Evolutionary conservation across 768 basidiomycete genomes (phyloP).

Genomic region (Termitomyces sp.): DNA sequence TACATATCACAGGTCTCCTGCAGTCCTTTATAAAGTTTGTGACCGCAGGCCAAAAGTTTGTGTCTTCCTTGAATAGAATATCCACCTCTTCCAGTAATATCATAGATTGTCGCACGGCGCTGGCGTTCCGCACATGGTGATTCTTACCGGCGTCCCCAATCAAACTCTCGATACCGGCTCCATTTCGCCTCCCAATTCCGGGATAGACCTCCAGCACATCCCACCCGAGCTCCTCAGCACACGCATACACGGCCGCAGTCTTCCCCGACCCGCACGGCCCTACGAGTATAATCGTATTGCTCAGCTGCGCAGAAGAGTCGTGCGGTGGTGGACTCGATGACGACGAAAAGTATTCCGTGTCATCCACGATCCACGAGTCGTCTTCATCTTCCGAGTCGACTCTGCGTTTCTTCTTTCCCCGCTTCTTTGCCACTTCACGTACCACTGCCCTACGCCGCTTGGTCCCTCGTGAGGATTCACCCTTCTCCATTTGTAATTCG

Average conservation of each 20-base stretch:
- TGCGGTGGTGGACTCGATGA: slow-evolving; percentile 4
- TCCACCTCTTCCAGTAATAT: slow-evolving; percentile 96
- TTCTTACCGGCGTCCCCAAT: slow-evolving; percentile 95
- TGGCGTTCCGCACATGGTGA: slow-evolving; percentile 61
- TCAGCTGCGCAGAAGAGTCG: slow-evolving; percentile 45
- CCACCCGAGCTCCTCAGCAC: slow-evolving; percentile 91
- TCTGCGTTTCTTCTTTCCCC: slow-evolving; percentile 51
- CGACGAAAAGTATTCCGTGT: slow-evolving; percentile 26
- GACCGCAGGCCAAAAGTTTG: slow-evolving; percentile 82
- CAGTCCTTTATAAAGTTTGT: slow-evolving; percentile 79
- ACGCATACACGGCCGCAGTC: slow-evolving; percentile 90
- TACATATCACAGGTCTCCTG: slow-evolving; percentile 86
- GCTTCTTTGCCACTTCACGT: slow-evolving; percentile 45
- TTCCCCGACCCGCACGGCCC: slow-evolving; percentile 90
- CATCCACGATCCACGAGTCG: slow-evolving; percentile 55
- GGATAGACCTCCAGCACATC: slow-evolving; percentile 97
- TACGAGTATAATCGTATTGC: slow-evolving; percentile 81
- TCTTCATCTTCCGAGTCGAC: slow-evolving; percentile 54
- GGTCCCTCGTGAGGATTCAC: slow-evolving; percentile 27
- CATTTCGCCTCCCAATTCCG: slow-evolving; percentile 87
- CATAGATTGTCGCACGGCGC: slow-evolving; percentile 71
- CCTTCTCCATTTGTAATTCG: slow-evolving; percentile 45
- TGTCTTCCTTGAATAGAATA: slow-evolving; percentile 84
- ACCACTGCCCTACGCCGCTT: slow-evolving; percentile 58
- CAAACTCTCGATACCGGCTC: slow-evolving; percentile 69